phyloP scores from a whole-genome alignment of 371 early-diverging fungal species.

The Capillidium heterosporum region DNA sequence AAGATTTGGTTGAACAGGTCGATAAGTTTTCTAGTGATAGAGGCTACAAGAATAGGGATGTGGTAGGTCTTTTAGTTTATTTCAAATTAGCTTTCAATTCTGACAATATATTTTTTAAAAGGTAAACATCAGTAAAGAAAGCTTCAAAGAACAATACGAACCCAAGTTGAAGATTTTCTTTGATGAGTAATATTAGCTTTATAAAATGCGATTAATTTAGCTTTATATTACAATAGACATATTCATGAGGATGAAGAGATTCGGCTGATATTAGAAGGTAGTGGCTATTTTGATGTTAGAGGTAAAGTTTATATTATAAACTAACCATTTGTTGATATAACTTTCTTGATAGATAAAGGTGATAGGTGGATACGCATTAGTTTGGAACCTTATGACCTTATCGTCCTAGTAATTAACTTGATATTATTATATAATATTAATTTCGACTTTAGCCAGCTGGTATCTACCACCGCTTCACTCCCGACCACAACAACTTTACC shows the following conservation, averaged over 20 bases:
- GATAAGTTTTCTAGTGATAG: constrained; percentile 53
- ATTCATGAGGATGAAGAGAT: constrained; percentile 96
- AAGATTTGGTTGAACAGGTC: constrained; percentile 34
- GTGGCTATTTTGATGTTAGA: constrained; percentile 79
- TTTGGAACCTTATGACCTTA: constrained; percentile 57
- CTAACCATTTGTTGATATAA: not conserved
- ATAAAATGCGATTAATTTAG: not conserved
- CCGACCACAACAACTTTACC: constrained; percentile 69
- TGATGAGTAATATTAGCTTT: constrained; percentile 39
- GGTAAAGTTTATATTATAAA: constrained; percentile 11
- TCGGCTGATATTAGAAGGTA: constrained; percentile 73
- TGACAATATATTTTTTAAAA: constrained; percentile 5
- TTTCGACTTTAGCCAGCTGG: constrained; percentile 55
- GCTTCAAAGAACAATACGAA: constrained; percentile 60
- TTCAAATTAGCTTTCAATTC: not conserved
- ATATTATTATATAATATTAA: not conserved
- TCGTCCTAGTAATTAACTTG: constrained; percentile 45
- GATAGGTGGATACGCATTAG: constrained; percentile 85
- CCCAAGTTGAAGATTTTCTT: constrained; percentile 85
- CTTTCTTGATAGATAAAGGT: constrained; percentile 21
- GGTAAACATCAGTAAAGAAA: constrained; percentile 56
- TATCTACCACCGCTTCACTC: constrained; percentile 88
- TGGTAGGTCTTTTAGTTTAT: constrained; percentile 20
- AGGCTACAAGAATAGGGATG: constrained; percentile 76
- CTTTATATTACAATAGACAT: constrained; percentile 26